These are phyloP conservation scores for Ogataea ramenticola DNA, from an alignment of 805 yeast genomes.

Conservation along the genomic window DNA sequence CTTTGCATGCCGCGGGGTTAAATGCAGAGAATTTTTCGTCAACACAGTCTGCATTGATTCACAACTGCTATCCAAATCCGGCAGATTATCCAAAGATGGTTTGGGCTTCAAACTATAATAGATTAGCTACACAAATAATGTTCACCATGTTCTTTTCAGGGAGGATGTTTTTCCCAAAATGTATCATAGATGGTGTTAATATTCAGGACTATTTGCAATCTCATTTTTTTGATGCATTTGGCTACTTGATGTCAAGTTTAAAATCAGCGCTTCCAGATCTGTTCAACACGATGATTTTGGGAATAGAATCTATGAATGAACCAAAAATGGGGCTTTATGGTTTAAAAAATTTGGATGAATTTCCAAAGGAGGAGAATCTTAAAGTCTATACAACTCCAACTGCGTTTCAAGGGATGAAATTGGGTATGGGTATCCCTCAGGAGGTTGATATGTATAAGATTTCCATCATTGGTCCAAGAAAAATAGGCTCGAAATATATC, in stretches of 20 bases:
- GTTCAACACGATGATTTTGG: constrained; percentile 53
- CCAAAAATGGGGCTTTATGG: constrained; percentile 77
- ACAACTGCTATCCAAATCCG: constrained; percentile 45
- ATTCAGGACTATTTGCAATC: constrained; percentile 73
- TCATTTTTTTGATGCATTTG: constrained; percentile 51
- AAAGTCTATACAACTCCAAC: constrained; percentile 81
- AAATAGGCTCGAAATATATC: constrained; percentile 45
- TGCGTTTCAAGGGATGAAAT: constrained; percentile 58
- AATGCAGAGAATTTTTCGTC: constrained; percentile 64
- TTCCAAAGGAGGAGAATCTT: constrained; percentile 60
- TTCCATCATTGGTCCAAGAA: constrained; percentile 70
- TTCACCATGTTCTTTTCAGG: constrained; percentile 85
- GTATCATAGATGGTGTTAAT: constrained; percentile 60
- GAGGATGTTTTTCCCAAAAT: constrained; percentile 64
- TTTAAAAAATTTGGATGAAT: constrained; percentile 39
- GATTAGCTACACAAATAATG: constrained; percentile 74
- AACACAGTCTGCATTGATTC: constrained; percentile 78
- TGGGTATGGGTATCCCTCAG: constrained; percentile 73
- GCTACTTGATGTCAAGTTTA: constrained; percentile 36
- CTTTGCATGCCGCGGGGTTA: constrained; percentile 80
- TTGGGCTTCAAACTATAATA: constrained; percentile 83
- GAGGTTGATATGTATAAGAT: constrained; percentile 66
- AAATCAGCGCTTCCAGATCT: constrained; percentile 35
- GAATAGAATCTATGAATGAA: constrained; percentile 80
- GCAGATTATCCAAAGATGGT: constrained; percentile 69